Percentiles rank a stretch among this genome's conserved stretches.
Evolutionary conservation across 257 asterid genomes (phyloP).

Genomic region (Phtheirospermum japonicum): DNA sequence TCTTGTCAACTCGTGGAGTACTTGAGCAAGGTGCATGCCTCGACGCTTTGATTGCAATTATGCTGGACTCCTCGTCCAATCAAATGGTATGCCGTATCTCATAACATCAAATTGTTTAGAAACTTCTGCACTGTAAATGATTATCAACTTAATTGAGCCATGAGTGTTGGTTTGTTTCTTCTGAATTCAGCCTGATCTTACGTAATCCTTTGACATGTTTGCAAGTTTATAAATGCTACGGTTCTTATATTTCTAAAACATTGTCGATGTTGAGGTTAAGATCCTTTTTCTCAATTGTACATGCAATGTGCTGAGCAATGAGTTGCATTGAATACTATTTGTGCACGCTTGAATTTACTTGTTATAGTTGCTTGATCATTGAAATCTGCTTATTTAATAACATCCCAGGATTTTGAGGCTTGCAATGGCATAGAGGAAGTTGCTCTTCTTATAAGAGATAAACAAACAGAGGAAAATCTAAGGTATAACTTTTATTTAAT

Average conservation of each 20-base stretch:
- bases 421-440: slow-evolving; percentile 97
- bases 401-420: slow-evolving; percentile 76
- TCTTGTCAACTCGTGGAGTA: slow-evolving; percentile 76
- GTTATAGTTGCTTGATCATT: slow-evolving; percentile 21
- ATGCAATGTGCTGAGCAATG: background rate
- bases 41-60: slow-evolving; percentile 77
- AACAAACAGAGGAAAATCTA: slow-evolving; percentile 71
- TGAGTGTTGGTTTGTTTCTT: background rate
- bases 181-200: background rate
- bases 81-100: slow-evolving; percentile 58
- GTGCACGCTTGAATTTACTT: background rate
- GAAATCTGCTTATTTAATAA: slow-evolving; percentile 18
- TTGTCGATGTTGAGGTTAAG: background rate
- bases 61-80: slow-evolving; percentile 94
- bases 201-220: slow-evolving; percentile 4
- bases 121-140: background rate
- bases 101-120: slow-evolving; percentile 12
- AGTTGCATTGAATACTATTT: slow-evolving; percentile 3
- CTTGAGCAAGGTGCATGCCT: slow-evolving; percentile 94
- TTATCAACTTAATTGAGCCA: slow-evolving; percentile 10
- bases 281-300: slow-evolving; percentile 6
- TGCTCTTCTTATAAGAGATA: slow-evolving; percentile 69
- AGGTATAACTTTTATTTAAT: slow-evolving; percentile 41
- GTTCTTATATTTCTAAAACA: background rate
- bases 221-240: slow-evolving; percentile 1